phyloP scores from a whole-genome alignment of 345 rosid genomes.

The Aquilaria yunnanensis region DNA sequence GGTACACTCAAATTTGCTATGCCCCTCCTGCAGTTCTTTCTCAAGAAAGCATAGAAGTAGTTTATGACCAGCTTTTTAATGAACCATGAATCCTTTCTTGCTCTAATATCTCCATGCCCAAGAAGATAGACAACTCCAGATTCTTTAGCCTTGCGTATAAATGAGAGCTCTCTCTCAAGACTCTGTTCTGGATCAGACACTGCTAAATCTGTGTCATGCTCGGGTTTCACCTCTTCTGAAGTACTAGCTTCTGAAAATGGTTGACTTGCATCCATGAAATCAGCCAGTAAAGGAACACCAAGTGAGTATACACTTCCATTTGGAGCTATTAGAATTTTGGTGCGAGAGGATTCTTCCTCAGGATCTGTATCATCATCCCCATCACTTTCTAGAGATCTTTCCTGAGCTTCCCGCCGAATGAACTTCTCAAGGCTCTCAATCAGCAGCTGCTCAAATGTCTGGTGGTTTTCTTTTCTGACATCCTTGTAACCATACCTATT shows the following conservation, averaged over 20 bases:
- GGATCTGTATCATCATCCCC: conserved; percentile 64
- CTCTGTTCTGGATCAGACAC: conserved; percentile 70
- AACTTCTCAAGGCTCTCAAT: conserved; percentile 98
- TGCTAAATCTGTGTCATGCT: conserved; percentile 24
- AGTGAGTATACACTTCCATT: conserved; percentile 91
- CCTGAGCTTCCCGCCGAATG: conserved; percentile 94
- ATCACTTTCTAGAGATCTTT: conserved; percentile 84
- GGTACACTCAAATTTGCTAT: conserved; percentile 90
- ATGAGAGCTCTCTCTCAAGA: conserved; percentile 90
- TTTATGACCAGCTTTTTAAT: conserved; percentile 86
- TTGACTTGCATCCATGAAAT: conserved; percentile 34
- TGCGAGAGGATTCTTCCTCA: conserved; percentile 41
- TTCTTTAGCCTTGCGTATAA: conserved; percentile 86
- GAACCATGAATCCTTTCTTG: conserved; percentile 98
- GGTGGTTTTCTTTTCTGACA: conserved; percentile 93
- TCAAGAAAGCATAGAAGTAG: conserved; percentile 90
- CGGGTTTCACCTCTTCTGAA: conserved; percentile 38
- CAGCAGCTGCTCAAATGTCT: conserved; percentile 86
- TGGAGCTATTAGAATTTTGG: conserved; percentile 80
- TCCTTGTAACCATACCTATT: conserved; percentile 97
- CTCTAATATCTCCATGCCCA: conserved; percentile 96
- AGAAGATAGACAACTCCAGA: conserved; percentile 97
- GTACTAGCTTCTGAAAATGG: conserved; percentile 51
- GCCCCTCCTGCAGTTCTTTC: conserved; percentile 95
- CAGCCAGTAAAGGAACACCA: conserved; percentile 75